These are phyloP conservation scores for Vitis hybrid DNA, from an alignment of 177 flowering plant species.

Conservation along the genomic window DNA sequence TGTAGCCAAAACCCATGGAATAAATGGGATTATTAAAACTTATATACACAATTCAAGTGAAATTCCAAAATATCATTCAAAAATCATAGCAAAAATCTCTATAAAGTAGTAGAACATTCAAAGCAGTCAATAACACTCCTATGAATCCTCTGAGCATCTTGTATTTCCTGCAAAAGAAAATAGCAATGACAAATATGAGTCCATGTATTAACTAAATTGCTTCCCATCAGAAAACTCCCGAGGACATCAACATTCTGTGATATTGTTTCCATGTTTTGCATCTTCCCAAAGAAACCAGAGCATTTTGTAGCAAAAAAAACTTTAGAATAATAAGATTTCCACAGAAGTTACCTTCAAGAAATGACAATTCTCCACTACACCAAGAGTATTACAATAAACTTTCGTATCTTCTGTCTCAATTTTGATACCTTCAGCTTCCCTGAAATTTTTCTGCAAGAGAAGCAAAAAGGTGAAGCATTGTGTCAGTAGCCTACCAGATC, in stretches of 20 bases:
- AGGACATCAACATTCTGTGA: background rate
- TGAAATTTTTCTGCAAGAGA: slow-evolving; percentile 63
- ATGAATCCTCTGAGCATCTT: slow-evolving; percentile 79
- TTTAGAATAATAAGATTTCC: background rate
- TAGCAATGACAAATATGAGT: background rate
- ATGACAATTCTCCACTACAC: slow-evolving; percentile 86
- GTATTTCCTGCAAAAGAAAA: slow-evolving; percentile 57
- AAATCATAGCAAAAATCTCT: too few species aligned
- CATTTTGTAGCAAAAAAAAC: background rate
- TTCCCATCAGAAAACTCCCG: background rate
- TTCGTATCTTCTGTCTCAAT: slow-evolving; percentile 79
- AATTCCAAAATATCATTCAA: too few species aligned
- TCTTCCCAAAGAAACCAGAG: background rate
- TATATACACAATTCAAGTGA: too few species aligned
- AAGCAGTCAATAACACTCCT: slow-evolving; percentile 69
- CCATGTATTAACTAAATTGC: background rate
- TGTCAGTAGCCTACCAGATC: background rate
- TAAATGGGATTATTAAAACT: too few species aligned
- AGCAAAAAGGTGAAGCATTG: background rate
- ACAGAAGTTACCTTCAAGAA: slow-evolving; percentile 74
- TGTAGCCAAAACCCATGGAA: too few species aligned
- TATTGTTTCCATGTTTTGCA: too few species aligned
- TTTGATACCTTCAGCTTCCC: slow-evolving; percentile 85
- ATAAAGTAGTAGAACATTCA: slow-evolving; percentile 24
- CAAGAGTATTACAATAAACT: slow-evolving; percentile 86